These are phyloP conservation scores for Bertia moriformis DNA, from an alignment of 2,329 filamentous ascomycete genomes.

Conservation along the genomic window DNA sequence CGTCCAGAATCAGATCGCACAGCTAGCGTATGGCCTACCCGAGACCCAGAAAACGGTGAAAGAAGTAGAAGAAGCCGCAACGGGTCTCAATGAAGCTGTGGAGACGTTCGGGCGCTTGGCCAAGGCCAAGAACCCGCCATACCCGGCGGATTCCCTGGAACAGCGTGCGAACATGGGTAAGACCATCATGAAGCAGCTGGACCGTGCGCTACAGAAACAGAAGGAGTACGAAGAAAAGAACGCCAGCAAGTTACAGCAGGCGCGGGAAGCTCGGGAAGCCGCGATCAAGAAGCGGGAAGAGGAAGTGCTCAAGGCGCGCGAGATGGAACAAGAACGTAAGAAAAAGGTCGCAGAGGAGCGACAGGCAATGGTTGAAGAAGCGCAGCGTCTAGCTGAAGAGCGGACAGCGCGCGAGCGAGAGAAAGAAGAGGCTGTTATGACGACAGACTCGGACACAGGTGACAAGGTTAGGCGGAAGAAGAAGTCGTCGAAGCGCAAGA, in stretches of 20 bases:
- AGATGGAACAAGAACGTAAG: conserved; percentile 36
- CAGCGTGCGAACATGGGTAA: conserved; percentile 55
- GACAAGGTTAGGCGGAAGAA: conserved; percentile 23
- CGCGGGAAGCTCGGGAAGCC: conserved; percentile 42
- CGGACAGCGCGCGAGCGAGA: not conserved
- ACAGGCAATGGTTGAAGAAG: conserved; percentile 39
- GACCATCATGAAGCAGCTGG: conserved; percentile 52
- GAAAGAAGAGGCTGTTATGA: not conserved
- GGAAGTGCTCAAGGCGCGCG: conserved; percentile 28
- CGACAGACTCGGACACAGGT: not conserved
- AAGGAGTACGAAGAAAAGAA: conserved; percentile 51
- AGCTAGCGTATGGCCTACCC: conserved; percentile 38
- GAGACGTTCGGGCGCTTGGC: conserved; percentile 12
- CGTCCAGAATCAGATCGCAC: conserved; percentile 53
- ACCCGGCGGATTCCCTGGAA: conserved; percentile 45
- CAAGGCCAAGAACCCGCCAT: conserved; percentile 25
- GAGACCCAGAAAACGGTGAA: conserved; percentile 40
- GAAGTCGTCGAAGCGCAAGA: conserved; percentile 26
- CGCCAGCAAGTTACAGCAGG: conserved; percentile 42
- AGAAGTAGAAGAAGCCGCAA: conserved; percentile 42
- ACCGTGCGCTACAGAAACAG: conserved; percentile 43
- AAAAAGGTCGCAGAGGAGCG: conserved; percentile 44
- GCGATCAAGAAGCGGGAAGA: conserved; percentile 42
- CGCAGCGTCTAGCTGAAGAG: not conserved
- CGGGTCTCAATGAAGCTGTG: conserved; percentile 48